Conservation (phyloP, 768 basidiomycete species). For the Auriscalpium microsporum region DNA sequence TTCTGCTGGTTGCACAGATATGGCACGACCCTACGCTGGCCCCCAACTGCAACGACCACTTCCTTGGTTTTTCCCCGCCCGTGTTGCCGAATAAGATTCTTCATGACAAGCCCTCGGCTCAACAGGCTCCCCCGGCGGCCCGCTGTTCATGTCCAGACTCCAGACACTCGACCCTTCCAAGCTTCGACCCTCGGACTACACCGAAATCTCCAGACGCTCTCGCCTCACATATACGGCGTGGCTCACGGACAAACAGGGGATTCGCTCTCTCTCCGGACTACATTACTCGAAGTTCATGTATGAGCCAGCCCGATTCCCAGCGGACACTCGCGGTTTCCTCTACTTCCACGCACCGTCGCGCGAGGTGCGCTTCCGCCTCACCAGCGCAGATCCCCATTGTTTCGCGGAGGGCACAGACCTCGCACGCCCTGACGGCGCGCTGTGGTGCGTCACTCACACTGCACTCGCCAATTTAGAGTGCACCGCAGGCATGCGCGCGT, state of each 20-base stretch:
- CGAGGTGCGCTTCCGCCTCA: background rate
- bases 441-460: background rate
- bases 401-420: background rate
- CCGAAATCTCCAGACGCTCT: background rate
- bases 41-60: too few relatives aligned
- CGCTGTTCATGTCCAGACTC: background rate
- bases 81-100: too few relatives aligned
- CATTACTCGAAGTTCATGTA: too few relatives aligned
- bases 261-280: too few relatives aligned
- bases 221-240: too few relatives aligned
- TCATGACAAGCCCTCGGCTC: background rate
- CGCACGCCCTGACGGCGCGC: background rate
- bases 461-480: too few relatives aligned
- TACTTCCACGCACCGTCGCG: background rate
- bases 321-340: constrained; percentile 3
- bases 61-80: too few relatives aligned
- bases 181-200: background rate
- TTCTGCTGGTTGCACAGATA: too few relatives aligned
- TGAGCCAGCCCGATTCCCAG: constrained; percentile 15
- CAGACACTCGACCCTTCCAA: background rate
- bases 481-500: background rate
- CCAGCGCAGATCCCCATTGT: background rate
- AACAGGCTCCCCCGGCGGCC: background rate
- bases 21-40: too few relatives aligned
- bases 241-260: too few relatives aligned